Evolutionary conservation across 2,329 filamentous ascomycete species (phyloP).

Genomic region (Chlorencoelia australis): DNA sequence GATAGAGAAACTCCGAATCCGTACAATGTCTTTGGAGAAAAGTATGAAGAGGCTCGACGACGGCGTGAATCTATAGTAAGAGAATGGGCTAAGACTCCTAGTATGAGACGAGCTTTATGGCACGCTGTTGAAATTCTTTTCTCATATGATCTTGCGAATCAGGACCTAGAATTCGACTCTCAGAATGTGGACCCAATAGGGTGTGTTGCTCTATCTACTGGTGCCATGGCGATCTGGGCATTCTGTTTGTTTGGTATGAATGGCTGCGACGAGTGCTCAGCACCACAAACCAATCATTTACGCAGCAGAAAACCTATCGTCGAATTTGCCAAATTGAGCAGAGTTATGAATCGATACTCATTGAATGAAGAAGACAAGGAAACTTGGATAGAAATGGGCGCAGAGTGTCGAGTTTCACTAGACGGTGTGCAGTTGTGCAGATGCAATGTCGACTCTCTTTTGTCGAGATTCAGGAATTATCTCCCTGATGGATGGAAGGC

Average conservation of each 20-base stretch:
- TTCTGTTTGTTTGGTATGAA: slow-evolving; percentile 26
- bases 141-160: slow-evolving; percentile 9
- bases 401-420: slow-evolving; percentile 13
- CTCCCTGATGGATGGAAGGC: slow-evolving; percentile 13
- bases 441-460: slow-evolving; percentile 20
- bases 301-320: slow-evolving; percentile 14
- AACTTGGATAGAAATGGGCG: slow-evolving; percentile 16
- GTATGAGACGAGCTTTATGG: slow-evolving; percentile 27
- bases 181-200: slow-evolving; percentile 27
- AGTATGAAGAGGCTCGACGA: slow-evolving; percentile 9
- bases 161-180: slow-evolving; percentile 1
- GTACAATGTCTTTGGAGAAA: not conserved
- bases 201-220: slow-evolving; percentile 26
- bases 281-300: not conserved
- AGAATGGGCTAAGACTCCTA: slow-evolving; percentile 25
- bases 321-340: slow-evolving; percentile 22
- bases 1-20: slow-evolving; percentile 5
- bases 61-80: slow-evolving; percentile 16
- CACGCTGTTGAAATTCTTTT: slow-evolving; percentile 28
- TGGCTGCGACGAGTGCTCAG: slow-evolving; percentile 18
- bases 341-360: not conserved
- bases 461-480: slow-evolving; percentile 8
- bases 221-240: slow-evolving; percentile 29
- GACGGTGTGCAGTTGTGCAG: slow-evolving; percentile 26
- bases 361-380: slow-evolving; percentile 12